A percentile compares a stretch with the other conserved stretches of the same genome.
Conservation (phyloP, 2,329 filamentous ascomycete species). For the Cercospora citrullina region DNA sequence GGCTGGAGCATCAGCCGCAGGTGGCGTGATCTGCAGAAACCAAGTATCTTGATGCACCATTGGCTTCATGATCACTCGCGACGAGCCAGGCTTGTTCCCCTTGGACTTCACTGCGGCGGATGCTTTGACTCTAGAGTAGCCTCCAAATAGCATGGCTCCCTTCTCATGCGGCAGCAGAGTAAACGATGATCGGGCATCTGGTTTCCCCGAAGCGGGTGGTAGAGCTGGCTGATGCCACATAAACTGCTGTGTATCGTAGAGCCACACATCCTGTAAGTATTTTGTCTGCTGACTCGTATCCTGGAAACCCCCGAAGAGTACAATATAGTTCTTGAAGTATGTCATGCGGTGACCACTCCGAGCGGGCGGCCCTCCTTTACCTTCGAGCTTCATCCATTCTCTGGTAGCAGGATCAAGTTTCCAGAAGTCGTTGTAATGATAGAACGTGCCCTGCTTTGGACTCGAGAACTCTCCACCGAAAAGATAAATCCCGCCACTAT, state of each 20-base stretch:
- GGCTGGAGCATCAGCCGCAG: conserved; percentile 64
- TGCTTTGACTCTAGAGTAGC: conserved; percentile 87
- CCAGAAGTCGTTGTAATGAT: conserved; percentile 99
- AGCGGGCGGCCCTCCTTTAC: conserved; percentile 75
- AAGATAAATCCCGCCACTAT: conserved; percentile 80
- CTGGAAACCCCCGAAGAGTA: conserved; percentile 95
- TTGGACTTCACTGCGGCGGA: conserved; percentile 62
- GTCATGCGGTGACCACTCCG: conserved; percentile 81
- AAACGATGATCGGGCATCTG: conserved; percentile 88
- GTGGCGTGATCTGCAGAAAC: conserved; percentile 78
- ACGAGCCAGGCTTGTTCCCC: conserved; percentile 57
- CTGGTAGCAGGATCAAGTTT: conserved; percentile 76
- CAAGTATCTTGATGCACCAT: conserved; percentile 94
- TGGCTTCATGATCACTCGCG: conserved; percentile 76
- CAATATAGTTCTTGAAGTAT: conserved; percentile 93
- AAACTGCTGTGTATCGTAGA: conserved; percentile 88
- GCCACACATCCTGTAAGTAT: conserved; percentile 90
- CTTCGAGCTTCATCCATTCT: conserved; percentile 90
- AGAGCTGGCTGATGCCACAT: conserved; percentile 77
- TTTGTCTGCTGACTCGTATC: conserved; percentile 94
- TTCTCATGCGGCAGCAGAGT: conserved; percentile 86
- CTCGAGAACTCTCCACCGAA: conserved; percentile 97
- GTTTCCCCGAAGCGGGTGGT: conserved; percentile 73
- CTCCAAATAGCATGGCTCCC: conserved; percentile 87
- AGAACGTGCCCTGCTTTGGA: conserved; percentile 96